A percentile compares a stretch with the other conserved stretches of the same genome.
Evolutionary conservation across 257 asterid genomes (phyloP).

Genomic region (Salvia hispanica): DNA sequence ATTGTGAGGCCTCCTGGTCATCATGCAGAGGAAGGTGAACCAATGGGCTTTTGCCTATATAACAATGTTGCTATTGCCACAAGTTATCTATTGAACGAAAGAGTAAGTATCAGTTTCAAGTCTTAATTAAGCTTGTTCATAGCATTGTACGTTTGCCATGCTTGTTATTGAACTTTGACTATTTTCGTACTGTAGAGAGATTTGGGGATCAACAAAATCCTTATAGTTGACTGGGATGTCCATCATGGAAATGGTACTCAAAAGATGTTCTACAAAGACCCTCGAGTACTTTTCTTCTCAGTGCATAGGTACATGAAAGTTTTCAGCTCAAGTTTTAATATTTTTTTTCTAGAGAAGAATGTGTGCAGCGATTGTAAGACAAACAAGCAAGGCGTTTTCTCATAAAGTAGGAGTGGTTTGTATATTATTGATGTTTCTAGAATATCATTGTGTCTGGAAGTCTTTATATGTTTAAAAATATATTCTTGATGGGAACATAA

Average conservation of each 20-base stretch:
- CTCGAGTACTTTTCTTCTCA: slow-evolving; percentile 92
- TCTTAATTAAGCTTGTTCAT: slow-evolving; percentile 25
- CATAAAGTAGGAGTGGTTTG: not conserved
- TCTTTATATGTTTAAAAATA: not conserved
- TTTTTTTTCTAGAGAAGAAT: not conserved
- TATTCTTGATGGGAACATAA: not conserved
- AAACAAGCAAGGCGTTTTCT: not conserved
- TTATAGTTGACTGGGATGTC: slow-evolving; percentile 98
- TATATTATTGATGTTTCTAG: too few species aligned
- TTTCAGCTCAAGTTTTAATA: not conserved
- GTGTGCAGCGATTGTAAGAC: not conserved
- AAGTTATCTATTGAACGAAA: slow-evolving; percentile 68
- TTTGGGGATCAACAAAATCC: slow-evolving; percentile 73
- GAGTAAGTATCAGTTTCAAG: slow-evolving; percentile 54
- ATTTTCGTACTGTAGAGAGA: slow-evolving; percentile 53
- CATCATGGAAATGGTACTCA: slow-evolving; percentile 99
- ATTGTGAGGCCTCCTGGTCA: slow-evolving; percentile 98
- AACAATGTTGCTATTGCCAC: slow-evolving; percentile 92
- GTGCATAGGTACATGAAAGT: slow-evolving; percentile 74
- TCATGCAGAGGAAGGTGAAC: slow-evolving; percentile 83
- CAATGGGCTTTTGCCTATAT: slow-evolving; percentile 95
- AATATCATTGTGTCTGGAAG: not conserved
- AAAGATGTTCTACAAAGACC: slow-evolving; percentile 80
- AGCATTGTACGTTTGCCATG: slow-evolving; percentile 10
- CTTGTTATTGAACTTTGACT: slow-evolving; percentile 24